These are phyloP conservation scores for Sporothrix curviconia DNA, from an alignment of 2,329 filamentous ascomycete genomes.

Conservation along the genomic window DNA sequence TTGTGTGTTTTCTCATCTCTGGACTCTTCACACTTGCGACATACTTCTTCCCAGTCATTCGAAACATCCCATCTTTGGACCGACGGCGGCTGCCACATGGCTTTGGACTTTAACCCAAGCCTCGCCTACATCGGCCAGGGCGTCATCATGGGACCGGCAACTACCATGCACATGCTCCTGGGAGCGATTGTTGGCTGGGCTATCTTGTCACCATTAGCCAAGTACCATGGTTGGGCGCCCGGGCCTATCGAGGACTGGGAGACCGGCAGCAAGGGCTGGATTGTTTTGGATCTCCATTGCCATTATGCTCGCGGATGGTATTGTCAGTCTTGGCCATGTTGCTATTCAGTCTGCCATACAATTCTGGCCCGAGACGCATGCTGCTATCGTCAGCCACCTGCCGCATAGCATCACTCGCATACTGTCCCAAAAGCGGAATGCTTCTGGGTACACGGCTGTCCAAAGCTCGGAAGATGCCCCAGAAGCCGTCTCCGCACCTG, in stretches of 20 bases:
- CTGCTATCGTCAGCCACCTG: neutral
- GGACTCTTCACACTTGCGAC: constrained; percentile 70
- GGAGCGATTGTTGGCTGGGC: constrained; percentile 89
- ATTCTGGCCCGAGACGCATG: constrained; percentile 11
- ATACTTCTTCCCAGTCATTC: constrained; percentile 82
- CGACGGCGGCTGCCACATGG: constrained; percentile 68
- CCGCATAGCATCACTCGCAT: neutral
- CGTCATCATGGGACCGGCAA: constrained; percentile 96
- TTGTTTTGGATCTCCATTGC: constrained; percentile 93
- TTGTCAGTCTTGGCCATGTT: constrained; percentile 80
- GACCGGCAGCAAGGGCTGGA: constrained; percentile 92
- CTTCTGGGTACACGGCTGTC: constrained; percentile 22
- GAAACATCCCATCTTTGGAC: constrained; percentile 79
- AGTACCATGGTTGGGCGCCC: constrained; percentile 79
- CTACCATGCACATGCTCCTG: constrained; percentile 90
- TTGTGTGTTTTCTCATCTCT: constrained; percentile 52
- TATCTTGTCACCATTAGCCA: constrained; percentile 81
- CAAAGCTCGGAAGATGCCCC: neutral
- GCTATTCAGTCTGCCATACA: constrained; percentile 41
- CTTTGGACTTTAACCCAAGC: constrained; percentile 95
- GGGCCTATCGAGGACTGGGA: constrained; percentile 86
- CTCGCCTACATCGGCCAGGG: constrained; percentile 97
- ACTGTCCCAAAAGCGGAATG: constrained; percentile 9
- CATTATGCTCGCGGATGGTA: constrained; percentile 92
- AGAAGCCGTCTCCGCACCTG: constrained; percentile 5